Evolutionary conservation across 352 stramenopile genomes (phyloP), one percentile per base, ranked within the genome.

Genomic region (Saprolegnia parasitica): DNA sequence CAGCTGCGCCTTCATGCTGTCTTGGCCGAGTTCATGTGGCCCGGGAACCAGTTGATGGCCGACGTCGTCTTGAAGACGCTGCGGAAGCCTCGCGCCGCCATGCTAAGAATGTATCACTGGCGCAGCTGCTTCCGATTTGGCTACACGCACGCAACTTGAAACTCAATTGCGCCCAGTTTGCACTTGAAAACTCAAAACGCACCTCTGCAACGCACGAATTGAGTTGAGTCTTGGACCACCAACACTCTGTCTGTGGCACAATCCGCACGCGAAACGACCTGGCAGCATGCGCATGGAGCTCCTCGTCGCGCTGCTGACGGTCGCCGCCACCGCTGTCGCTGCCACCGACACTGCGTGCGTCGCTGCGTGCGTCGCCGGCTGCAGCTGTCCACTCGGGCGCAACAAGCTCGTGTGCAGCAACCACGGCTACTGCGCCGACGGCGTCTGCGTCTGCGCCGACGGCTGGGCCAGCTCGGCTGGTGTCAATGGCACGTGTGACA

Each of bases 41-140:
- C 87, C 32, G 87, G 87, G 68, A 95, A 95, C 87, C 87, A 95
- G 67, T 95, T 95, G 61, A 95, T 87, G 20, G 20, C n/a, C 37
- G 39, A 49, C 58, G 58, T 29, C 58, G 58, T 42, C 58, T 67
- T 67, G 58, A 67, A 67, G 35, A 67, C 58, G n/a, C 37, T 67
- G 4, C 58, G 58, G 40, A 67, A 67, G 2, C 40, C 58, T 35
- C 21, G 11, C n/a, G 58, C 37, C 8, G 58, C 58, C 37, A 55
- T 55, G 42, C 2, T 5, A n/a, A n/a, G n/a, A 35, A 35, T 35
- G 29, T 35, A 35, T 35, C 29, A 35, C 29, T 35, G 29, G 29
- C 29, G 29, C 29, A 5, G 29, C 2, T 35, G 29, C 29, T 35
- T 35, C 29, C 29, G 29, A 35, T 35, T 35, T 35, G 29, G 29